These are phyloP conservation scores for Ganoderma lingzhi DNA, from an alignment of 1,284 basidiomycete genomes.

Conservation along the genomic window DNA sequence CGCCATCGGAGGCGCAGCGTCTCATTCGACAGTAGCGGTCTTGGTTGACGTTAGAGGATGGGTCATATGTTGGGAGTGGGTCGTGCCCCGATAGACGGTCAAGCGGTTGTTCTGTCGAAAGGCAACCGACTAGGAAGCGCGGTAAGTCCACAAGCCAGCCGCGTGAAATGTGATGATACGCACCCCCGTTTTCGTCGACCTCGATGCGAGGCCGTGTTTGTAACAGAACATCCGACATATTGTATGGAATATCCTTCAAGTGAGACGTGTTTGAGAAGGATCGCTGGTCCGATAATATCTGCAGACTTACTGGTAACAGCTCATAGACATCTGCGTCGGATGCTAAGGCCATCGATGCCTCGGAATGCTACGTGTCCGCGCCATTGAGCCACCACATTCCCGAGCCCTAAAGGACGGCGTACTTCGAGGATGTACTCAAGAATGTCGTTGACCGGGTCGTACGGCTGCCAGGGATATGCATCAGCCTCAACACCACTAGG, in stretches of 20 bases:
- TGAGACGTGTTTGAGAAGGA: neutral
- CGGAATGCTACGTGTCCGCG: neutral
- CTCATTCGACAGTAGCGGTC: neutral
- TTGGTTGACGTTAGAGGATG: neutral
- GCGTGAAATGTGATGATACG: neutral
- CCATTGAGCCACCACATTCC: neutral
- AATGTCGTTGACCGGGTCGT: constrained; percentile 23
- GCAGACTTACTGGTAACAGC: neutral
- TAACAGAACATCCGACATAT: neutral
- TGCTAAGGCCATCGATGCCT: neutral
- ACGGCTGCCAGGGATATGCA: constrained; percentile 3
- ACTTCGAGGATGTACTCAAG: constrained; percentile 31
- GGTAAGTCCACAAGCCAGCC: neutral
- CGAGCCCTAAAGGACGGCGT: neutral
- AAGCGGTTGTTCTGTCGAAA: neutral
- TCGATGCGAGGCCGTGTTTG: neutral
- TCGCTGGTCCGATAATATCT: neutral
- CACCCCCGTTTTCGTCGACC: neutral
- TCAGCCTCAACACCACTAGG: neutral
- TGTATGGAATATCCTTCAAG: neutral
- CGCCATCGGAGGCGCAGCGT: neutral
- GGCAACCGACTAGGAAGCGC: neutral
- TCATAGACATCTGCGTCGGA: neutral
- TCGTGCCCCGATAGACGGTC: neutral
- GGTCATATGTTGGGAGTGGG: neutral